Evolutionary conservation across 1,284 basidiomycete species (phyloP), one percentile per base, ranked within the genome.

Genomic region (Amylostereum areolatum): DNA sequence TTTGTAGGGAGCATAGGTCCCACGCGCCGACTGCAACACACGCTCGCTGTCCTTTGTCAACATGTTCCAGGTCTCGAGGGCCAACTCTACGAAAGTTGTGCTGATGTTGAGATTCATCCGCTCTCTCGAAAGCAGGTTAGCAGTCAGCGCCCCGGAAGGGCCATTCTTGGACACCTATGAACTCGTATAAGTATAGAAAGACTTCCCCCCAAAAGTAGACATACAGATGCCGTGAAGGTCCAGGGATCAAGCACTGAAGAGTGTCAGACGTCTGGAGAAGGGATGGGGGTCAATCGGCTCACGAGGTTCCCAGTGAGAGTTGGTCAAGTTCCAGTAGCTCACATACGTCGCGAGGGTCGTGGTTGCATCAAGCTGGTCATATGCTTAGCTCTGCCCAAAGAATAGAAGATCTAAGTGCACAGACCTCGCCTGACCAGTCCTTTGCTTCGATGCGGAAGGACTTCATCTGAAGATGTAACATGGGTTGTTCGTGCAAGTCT

Each of bases 281-380:
- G 42, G 49, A 29, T 27, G 5, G 30, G 3, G 36, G 40, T 40
- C 43, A 47, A 35, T 39, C 18, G 8, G 68, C 81, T 55, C 61
- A 87, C 85, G 70, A n/a, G 97, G 97, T 68, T 99, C 97, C 92
- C 97, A 99, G 63, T 99, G 94, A 43, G 97, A 99, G 63, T 97
- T 96, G 29, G 89, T 87, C 48, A 99, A 70, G 68, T 99, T 99
- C 90, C 93, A 99, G 64, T 97, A 99, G 57, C 88, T 93, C 63
- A 98, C 88, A 48, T 87, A 83, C 2, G 83, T 84, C 18, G 84
- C 84, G 56, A 97, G 72, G 0, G 88, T 85, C 0, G 86, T 90
- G 3, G 83, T 85, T 7, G 91, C 85, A 63, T 87, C 85, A 43
- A 97, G 69, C 92, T 96, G 55, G 43, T 52, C 47, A 47, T 5